phyloP scores from a whole-genome alignment of 2,329 filamentous ascomycete genomes.

The Fusarium kyushuense region DNA sequence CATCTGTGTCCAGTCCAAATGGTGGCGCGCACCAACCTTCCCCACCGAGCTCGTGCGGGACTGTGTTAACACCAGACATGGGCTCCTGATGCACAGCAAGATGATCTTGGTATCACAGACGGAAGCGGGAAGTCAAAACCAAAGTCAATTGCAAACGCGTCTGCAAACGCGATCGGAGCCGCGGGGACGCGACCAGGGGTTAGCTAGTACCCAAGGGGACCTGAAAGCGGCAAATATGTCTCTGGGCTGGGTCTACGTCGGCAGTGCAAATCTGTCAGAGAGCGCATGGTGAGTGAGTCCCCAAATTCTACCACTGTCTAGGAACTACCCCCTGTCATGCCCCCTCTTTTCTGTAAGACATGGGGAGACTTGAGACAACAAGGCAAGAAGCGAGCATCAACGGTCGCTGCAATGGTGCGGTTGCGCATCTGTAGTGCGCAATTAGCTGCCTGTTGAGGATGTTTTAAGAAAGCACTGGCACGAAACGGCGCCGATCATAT shows the following conservation, averaged over 20 bases:
- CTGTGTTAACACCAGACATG: constrained; percentile 75
- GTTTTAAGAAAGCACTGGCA: constrained; percentile 33
- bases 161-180: constrained; percentile 31
- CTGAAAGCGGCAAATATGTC: constrained; percentile 41
- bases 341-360: constrained; percentile 40
- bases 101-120: constrained; percentile 63
- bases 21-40: constrained; percentile 78
- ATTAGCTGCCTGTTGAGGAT: constrained; percentile 35
- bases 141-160: constrained; percentile 28
- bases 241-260: constrained; percentile 83
- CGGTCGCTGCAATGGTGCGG: constrained; percentile 37
- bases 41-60: constrained; percentile 79
- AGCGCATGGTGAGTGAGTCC: constrained; percentile 79
- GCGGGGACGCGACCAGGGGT: constrained; percentile 21
- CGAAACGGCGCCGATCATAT: constrained; percentile 39
- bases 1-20: constrained; percentile 80
- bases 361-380: constrained; percentile 42
- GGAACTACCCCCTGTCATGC: background rate
- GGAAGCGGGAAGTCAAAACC: constrained; percentile 23
- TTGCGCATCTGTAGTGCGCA: constrained; percentile 32
- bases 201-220: constrained; percentile 25
- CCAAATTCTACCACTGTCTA: constrained; percentile 12
- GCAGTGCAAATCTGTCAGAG: constrained; percentile 92
- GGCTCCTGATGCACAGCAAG: constrained; percentile 91
- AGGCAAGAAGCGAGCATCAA: constrained; percentile 38